Evolutionary conservation across 225 moss, liverwort and hornwort genomes (phyloP), one percentile per base, ranked within the genome.

Genomic region (Bryoerythrophyllum caledonicum): DNA sequence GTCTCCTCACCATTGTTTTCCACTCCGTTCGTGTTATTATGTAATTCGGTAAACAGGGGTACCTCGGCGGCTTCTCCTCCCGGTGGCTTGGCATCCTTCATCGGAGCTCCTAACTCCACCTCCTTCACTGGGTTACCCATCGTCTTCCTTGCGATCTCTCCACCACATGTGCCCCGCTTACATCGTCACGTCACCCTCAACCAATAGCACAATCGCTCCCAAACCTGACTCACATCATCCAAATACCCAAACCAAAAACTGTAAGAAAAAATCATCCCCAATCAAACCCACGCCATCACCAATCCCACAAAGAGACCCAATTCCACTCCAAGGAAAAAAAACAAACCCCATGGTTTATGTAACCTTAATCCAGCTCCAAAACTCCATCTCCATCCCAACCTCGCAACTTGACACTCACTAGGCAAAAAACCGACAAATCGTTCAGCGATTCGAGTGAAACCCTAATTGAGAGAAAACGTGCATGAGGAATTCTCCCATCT

Each of bases 91-190:
- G 73, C 46, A 27, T 83, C 83, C 41, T 74, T 66, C 4, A 63
- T 67, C 4, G 78, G 49, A 57, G 78, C 85, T 37, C 59, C 79
- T 51, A 88, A 74, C 79, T 86, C 83, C 46, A 88, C 83, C 80
- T 88, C 88, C 74, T 83, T 86, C 85, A 86, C 43, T 2, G 85
- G 88, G 40, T 85, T 88, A 35, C 85, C 88, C 88, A 88, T 86
- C 63, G 23, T 80, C 43, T 26, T 61, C 49, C 55, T 71, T 41
- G 1, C 34, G 44, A 21, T 17, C 14, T 73, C 73, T 41, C 64
- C 67, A 69, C 65, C 60, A 54, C 38, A 38, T 38, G 38, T 38
- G 38, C 38, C 38, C 13, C 48, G 48, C 60, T 82, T 73, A 82
- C 69, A 79, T 82, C 78, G 71, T 67, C 43, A 68, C 27, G 30